Evolutionary conservation across 2,329 filamentous ascomycete genomes (phyloP), one percentile per base, ranked within the genome.

Genomic region (Trichoderma koningiopsis): DNA sequence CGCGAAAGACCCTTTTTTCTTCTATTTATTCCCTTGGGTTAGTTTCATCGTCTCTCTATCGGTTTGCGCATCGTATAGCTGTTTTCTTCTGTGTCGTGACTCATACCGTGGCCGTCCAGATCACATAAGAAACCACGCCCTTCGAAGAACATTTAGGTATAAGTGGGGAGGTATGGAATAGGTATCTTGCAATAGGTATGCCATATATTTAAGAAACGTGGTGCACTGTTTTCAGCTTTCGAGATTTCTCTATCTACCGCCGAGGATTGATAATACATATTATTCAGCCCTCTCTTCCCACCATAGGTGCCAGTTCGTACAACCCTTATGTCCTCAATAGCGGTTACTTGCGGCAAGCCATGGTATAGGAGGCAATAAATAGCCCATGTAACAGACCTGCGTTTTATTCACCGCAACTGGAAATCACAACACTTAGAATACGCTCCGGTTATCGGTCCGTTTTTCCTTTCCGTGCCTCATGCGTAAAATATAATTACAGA

Each of bases 381-480:
- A 13, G 8, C n/a, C 10, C 37, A 31, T 22, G 16, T n/a, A 58
- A n/a, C 5, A n/a, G 0, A 14, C 11, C 10, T 22, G 13, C 47
- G 16, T 53, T 19, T 5, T 29, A 24, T 49, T 49, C 61, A 40
- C 47, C 60, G 47, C 31, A 63, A 53, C 40, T 10, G 7, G 40
- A 19, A 53, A 2, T 2, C 10, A 31, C 55, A 35, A 16, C 16
- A n/a, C 29, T 31, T 19, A n/a, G 33, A 61, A 62, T n/a, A 4
- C 29, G 27, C 47, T 63, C 61, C 61, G 61, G 55, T 55, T 14
- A 63, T 33, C 61, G 61, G 61, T 40, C 61, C 61, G 47, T 24
- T 40, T 33, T 7, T 27, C 27, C 61, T 55, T n/a, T 22, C 61
- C 61, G 61, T 24, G 22, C 47, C 47, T 11, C 47, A 14, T 27